Evolutionary conservation across 345 rosid genomes (phyloP), one percentile per base, ranked within the genome.

Genomic region (Populus davidiana): DNA sequence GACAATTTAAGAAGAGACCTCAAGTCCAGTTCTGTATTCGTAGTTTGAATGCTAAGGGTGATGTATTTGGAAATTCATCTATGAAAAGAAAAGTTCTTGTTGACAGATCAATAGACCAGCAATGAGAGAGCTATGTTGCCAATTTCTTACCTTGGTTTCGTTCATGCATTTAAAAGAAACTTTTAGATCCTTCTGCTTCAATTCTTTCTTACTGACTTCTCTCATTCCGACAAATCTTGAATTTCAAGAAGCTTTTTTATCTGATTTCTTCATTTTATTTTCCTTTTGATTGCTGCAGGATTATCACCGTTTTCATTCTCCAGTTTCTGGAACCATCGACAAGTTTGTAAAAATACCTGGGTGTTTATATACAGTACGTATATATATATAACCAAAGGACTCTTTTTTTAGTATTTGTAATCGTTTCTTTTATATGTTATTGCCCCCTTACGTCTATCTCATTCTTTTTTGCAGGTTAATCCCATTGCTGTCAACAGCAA

Each of bases 401-500:
- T 0, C 74, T 25, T 62, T 56, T 10, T 44, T 47, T 49, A 39
- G 27, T 39, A 67, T 27, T 72, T 14, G 11, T 66, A 25, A 38
- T 73, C 75, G 63, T 44, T 47, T 41, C 23, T 69, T 69, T 54
- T 38, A 25, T 43, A 49, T 59, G 6, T 75, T 21, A 33, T 12
- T n/a, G 18, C 25, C 59, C 77, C 62, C 73, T 63, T 50, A 65
- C 25, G 69, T 68, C 47, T 38, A 27, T 62, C 67, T 62, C 59
- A 8, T 73, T 73, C 36, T 12, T 70, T 79, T 71, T 67, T 76
- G 75, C 75, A 94, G 98, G 98, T 94, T 83, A 94, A 94, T 79
- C 98, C 98, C 3, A 91, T 94, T 50, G 99, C 99, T 23, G 95
- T 94, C 54, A 93, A 94, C 77, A 93, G 99, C 86, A 89, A 90